Evolutionary conservation across 2,329 filamentous ascomycete species (phyloP), one percentile per base, ranked within the genome.

Genomic region (Lithohypha guttulata): DNA sequence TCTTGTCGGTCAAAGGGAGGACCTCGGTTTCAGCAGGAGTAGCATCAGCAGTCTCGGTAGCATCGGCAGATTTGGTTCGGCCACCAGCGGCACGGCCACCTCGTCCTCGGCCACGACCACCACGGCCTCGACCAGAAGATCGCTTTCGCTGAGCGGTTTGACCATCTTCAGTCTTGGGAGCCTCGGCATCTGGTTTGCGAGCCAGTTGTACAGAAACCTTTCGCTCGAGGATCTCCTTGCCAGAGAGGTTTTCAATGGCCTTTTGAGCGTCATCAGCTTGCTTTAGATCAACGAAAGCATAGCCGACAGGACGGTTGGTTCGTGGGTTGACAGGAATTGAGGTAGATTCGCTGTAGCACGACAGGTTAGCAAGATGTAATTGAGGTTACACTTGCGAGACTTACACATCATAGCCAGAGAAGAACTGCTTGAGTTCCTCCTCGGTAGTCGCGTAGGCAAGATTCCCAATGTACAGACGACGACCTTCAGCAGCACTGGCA

Each of bases 371-470:
- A 39, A 21, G 34, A 31, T 22, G 27, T 29, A 30, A 5, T 26
- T 17, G 25, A 15, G 28, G 41, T 35, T 42, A 50, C 40, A 46
- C 41, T 42, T 48, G n/a, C n/a, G n/a, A n/a, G n/a, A 84, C 89
- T 77, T 77, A 98, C 91, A 98, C 85, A 74, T 91, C 82, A 77
- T 94, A 96, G 69, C 81, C 84, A 77, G 91, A 89, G 82, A 98
- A 98, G 78, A 98, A 98, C 59, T 91, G 84, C 77, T 93, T 94
- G 77, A 98, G 85, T 81, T 95, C 86, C 81, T 84, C 91, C 84
- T 96, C 91, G 67, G 86, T 94, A 80, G 91, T 96, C 81, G 89
- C 87, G 69, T 98, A 98, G 61, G 91, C 91, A 79, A 98, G 84
- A 77, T 98, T 98, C 75, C 91, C 91, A 74, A 98, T 96, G 74